Evolutionary conservation across 1,284 basidiomycete species (phyloP).

Genomic region (Cutaneotrichosporon dermatis): DNA sequence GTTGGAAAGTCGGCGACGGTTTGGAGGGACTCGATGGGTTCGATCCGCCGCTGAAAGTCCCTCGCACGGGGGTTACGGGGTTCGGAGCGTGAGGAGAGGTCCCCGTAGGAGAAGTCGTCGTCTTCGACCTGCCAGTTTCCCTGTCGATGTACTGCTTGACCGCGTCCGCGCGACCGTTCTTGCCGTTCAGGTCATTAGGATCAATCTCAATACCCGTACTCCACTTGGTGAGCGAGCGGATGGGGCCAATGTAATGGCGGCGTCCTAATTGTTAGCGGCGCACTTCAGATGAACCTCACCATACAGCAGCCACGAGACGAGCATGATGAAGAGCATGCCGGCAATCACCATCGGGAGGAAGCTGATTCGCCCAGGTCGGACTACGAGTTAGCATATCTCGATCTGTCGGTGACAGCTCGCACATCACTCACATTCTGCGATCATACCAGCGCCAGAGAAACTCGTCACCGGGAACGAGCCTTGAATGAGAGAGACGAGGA

Average conservation of each 20-base stretch:
- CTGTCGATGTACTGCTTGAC: constrained; percentile 1
- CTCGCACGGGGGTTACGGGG: neutral
- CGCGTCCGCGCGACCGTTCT: neutral
- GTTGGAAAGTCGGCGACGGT: neutral
- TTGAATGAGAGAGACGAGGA: neutral
- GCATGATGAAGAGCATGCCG: constrained; percentile 1
- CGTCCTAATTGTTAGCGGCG: neutral
- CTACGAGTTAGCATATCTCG: neutral
- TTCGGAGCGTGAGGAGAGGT: neutral
- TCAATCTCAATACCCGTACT: constrained; percentile 44
- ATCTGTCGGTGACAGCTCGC: neutral
- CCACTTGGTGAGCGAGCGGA: constrained; percentile 45
- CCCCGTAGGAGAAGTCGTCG: neutral
- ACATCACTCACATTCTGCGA: neutral
- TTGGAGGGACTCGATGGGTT: neutral
- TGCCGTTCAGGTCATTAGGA: constrained; percentile 1
- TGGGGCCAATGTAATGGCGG: constrained; percentile 42
- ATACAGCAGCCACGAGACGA: constrained; percentile 2
- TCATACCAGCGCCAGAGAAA: neutral
- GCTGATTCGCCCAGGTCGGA: neutral
- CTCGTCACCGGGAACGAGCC: neutral
- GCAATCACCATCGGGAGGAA: neutral
- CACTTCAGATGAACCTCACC: neutral
- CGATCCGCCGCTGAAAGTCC: neutral
- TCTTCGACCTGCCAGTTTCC: neutral